Evolutionary conservation across 2,329 filamentous ascomycete genomes (phyloP).

Genomic region (Mycosphaerelloides madeirae): DNA sequence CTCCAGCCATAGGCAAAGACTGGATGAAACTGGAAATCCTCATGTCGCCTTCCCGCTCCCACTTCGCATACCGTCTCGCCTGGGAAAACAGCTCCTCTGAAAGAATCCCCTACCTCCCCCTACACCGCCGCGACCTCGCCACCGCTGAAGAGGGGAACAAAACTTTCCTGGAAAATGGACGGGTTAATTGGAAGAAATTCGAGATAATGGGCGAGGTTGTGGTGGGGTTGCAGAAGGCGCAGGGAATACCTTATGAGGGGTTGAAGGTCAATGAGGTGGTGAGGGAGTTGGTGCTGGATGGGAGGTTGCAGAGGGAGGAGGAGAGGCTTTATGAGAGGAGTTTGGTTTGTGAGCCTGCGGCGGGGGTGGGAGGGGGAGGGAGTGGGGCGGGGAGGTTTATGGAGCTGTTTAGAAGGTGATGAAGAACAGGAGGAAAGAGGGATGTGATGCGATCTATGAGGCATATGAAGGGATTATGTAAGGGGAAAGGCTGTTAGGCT

Average conservation of each 20-base stretch:
- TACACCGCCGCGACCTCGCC: slow-evolving; percentile 84
- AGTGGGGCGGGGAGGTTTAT: slow-evolving; percentile 36
- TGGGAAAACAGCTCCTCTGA: slow-evolving; percentile 93
- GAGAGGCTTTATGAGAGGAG: slow-evolving; percentile 64
- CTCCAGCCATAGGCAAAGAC: slow-evolving; percentile 67
- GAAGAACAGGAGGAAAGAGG: slow-evolving; percentile 15
- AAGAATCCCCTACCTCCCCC: slow-evolving; percentile 86
- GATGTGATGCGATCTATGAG: not conserved
- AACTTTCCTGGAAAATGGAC: slow-evolving; percentile 67
- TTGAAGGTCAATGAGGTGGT: slow-evolving; percentile 65
- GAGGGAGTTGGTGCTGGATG: slow-evolving; percentile 72
- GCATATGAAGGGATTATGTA: too few species aligned
- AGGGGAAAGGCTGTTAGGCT: too few species aligned
- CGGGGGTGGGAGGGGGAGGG: slow-evolving; percentile 27
- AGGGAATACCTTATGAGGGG: slow-evolving; percentile 74
- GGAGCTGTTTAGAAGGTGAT: slow-evolving; percentile 46
- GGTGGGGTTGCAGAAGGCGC: slow-evolving; percentile 84
- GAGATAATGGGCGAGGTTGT: slow-evolving; percentile 92
- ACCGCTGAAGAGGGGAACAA: slow-evolving; percentile 88
- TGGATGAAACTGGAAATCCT: slow-evolving; percentile 85
- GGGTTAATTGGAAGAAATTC: slow-evolving; percentile 98
- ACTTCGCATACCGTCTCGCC: slow-evolving; percentile 91
- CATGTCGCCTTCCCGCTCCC: slow-evolving; percentile 88
- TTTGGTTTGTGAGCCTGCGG: slow-evolving; percentile 46
- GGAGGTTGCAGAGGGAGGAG: slow-evolving; percentile 76